A percentile compares a stretch with the other conserved stretches of the same genome.
Conservation (phyloP, 1,139 yeast genomes). For the Zygosaccharomyces sapae region DNA sequence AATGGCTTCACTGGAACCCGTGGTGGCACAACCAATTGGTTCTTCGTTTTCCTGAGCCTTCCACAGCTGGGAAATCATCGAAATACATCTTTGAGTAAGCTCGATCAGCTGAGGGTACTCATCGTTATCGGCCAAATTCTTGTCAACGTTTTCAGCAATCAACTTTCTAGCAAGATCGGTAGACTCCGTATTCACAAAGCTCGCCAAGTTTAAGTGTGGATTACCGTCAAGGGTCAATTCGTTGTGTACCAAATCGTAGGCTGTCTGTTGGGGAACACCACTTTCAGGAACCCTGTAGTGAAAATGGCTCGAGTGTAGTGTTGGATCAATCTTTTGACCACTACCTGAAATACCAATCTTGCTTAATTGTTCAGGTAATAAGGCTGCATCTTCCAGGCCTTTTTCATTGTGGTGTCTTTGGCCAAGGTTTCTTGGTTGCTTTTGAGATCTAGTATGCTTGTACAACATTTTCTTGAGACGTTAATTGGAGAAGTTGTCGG, state of each 20-base stretch:
- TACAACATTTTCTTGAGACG: conserved; percentile 17
- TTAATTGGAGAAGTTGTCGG: neutral
- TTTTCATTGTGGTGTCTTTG: conserved; percentile 6
- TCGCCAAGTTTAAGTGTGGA: conserved; percentile 80
- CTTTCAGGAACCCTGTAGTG: conserved; percentile 50
- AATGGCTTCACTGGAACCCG: conserved; percentile 91
- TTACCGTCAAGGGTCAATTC: conserved; percentile 80
- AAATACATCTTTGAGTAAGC: conserved; percentile 74
- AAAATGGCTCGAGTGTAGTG: neutral
- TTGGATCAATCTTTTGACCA: conserved; percentile 1
- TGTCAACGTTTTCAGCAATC: conserved; percentile 66
- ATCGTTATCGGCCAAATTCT: conserved; percentile 88
- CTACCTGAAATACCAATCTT: conserved; percentile 9
- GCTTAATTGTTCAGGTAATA: conserved; percentile 21
- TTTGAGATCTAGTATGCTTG: conserved; percentile 18
- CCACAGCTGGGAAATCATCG: conserved; percentile 79
- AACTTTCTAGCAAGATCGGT: conserved; percentile 51
- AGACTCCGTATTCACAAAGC: conserved; percentile 76
- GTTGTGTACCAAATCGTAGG: conserved; percentile 62
- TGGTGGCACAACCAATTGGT: conserved; percentile 84
- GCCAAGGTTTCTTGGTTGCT: conserved; percentile 14
- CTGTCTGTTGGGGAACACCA: conserved; percentile 51
- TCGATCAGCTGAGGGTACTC: conserved; percentile 87
- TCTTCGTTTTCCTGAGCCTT: conserved; percentile 39
- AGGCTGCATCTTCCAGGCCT: conserved; percentile 19